Evolutionary conservation across 2,329 filamentous ascomycete species (phyloP), one percentile per base, ranked within the genome.

Genomic region (Microcyclosporella mali): DNA sequence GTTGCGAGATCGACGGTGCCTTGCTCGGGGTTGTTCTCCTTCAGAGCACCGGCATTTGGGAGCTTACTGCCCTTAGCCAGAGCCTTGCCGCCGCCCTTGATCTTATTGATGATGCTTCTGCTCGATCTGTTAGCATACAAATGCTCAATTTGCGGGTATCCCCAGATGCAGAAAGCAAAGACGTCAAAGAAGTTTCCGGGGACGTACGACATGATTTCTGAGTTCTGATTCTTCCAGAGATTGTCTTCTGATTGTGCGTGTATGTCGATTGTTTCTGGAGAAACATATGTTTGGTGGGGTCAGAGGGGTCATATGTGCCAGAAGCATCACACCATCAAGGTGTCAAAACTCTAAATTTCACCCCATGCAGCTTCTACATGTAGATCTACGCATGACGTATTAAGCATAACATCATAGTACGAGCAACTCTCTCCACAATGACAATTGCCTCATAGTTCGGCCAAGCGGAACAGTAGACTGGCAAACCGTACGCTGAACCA

Each of bases 11-110:
- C 45, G 35, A 57, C 52, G 6, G 51, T 55, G 40, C 43, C 55
- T 25, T 55, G 32, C 37, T 53, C 45, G 31, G 53, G 51, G 43
- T 56, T 50, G 39, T 55, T 41, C 43, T 57, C 55, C 37, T 57
- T 57, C 28, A 57, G 42, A 25, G 43, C 30, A 36, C 35, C 41
- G 10, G 40, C 39, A n/a, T 46, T 28, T 2, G 55, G 53, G 25
- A 57, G 18, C 39, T 53, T 56, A 29, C 45, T 42, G 45, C 53
- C 55, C 36, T 53, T 41, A 16, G 47, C 33, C 30, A 57, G 47
- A 8, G 52, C 21, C 47, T 54, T 55, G 41, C 28, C 16, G 21
- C 36, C 40, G 32, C 43, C 41, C 46, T 53, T 53, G 35, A 53
- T 17, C 50, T 53, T 53, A 48, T 53, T 47, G 39, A 53, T 40